Evolutionary conservation across 2,329 filamentous ascomycete species (phyloP).

Genomic region (Fusarium algeriense): DNA sequence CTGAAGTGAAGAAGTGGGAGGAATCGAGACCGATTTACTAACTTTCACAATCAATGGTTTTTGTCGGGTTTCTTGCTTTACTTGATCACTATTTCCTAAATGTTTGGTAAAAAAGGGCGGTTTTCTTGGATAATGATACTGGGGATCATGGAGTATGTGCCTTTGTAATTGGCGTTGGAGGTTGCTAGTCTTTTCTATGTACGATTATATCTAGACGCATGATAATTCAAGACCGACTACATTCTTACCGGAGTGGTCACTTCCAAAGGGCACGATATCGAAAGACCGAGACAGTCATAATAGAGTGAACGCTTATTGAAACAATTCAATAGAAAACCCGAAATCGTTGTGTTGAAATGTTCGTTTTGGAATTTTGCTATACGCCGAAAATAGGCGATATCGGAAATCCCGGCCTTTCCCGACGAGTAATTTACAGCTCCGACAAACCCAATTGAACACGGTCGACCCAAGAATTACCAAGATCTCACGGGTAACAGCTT

Average conservation of each 20-base stretch:
- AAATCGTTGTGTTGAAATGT: constrained; percentile 24
- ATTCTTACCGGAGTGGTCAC: background rate
- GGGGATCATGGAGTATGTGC: constrained; percentile 22
- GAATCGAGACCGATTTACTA: constrained; percentile 59
- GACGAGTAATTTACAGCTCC: constrained; percentile 43
- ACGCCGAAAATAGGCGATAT: constrained; percentile 34
- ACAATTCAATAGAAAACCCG: background rate
- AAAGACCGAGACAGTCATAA: background rate
- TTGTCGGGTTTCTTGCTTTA: background rate
- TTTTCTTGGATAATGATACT: constrained; percentile 32
- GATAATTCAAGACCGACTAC: constrained; percentile 12
- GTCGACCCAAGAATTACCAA: constrained; percentile 29
- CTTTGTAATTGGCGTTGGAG: constrained; percentile 41
- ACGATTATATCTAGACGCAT: constrained; percentile 29
- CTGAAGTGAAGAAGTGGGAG: constrained; percentile 56
- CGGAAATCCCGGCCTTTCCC: constrained; percentile 46
- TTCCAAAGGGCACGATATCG: background rate
- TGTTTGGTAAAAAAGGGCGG: constrained; percentile 17
- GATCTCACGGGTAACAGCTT: constrained; percentile 39
- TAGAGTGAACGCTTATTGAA: background rate
- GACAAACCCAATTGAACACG: constrained; percentile 39
- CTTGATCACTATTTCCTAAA: constrained; percentile 30
- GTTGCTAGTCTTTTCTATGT: constrained; percentile 27
- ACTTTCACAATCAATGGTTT: constrained; percentile 22
- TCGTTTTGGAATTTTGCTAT: constrained; percentile 35